Percentiles rank a stretch among this genome's conserved stretches.
phyloP scores from a whole-genome alignment of 1,139 yeast species.

The Sugiyamaella novakii region DNA sequence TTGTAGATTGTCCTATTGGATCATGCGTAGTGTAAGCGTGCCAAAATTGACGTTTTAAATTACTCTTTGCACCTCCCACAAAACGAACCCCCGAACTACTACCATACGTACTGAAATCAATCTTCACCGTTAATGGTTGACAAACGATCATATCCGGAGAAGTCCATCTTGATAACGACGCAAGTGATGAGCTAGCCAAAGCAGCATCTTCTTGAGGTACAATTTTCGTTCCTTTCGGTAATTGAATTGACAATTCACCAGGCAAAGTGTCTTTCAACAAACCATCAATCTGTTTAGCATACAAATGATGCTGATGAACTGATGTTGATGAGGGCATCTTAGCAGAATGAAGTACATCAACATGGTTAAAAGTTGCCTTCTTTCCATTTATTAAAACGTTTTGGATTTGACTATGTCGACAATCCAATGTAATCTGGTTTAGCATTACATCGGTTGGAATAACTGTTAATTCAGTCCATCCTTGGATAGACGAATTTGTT shows the following conservation, averaged over 20 bases:
- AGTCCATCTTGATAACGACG: constrained; percentile 19
- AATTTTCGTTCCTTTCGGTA: constrained; percentile 72
- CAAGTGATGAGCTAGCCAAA: constrained; percentile 41
- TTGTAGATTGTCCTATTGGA: constrained; percentile 76
- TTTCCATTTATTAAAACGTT: constrained; percentile 65
- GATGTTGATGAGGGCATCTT: constrained; percentile 46
- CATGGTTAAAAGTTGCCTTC: constrained; percentile 52
- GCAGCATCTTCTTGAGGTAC: constrained; percentile 33
- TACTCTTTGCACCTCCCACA: constrained; percentile 52
- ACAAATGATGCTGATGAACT: constrained; percentile 47
- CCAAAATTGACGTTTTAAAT: constrained; percentile 55
- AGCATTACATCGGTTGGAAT: constrained; percentile 67
- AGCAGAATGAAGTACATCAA: constrained; percentile 49
- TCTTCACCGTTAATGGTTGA: constrained; percentile 68
- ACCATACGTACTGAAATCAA: constrained; percentile 66
- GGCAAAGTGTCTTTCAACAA: constrained; percentile 54
- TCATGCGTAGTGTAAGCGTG: constrained; percentile 85
- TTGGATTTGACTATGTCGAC: constrained; percentile 71
- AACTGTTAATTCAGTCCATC: constrained; percentile 80
- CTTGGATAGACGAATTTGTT: constrained; percentile 54
- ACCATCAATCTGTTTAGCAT: constrained; percentile 62
- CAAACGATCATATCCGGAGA: constrained; percentile 26
- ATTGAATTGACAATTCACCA: constrained; percentile 68
- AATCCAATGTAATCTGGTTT: constrained; percentile 68
- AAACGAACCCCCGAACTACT: constrained; percentile 79